A percentile compares a stretch with the other conserved stretches of the same genome.
phyloP scores from a whole-genome alignment of 306 rosid species.

The Dryas alaskensis region DNA sequence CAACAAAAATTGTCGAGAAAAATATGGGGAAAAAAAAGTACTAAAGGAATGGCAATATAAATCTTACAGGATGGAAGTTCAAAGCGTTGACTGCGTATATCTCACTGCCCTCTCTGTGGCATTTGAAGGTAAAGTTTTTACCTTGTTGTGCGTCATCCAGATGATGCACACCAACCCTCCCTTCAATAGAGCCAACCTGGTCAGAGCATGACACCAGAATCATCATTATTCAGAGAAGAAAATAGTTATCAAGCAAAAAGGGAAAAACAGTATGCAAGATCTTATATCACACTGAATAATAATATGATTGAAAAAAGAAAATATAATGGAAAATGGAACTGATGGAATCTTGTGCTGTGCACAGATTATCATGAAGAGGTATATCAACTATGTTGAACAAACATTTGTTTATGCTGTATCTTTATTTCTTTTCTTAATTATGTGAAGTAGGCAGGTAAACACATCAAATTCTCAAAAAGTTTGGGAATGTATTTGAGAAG shows the following conservation, averaged over 20 bases:
- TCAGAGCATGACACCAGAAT: slow-evolving; percentile 10
- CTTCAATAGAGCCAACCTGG: slow-evolving; percentile 94
- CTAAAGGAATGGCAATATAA: neutral
- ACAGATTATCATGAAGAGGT: no score
- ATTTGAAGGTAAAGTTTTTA: slow-evolving; percentile 91
- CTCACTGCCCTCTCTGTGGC: slow-evolving; percentile 72
- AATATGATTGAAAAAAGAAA: no score
- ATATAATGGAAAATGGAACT: no score
- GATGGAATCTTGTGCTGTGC: no score
- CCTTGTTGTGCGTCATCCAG: slow-evolving; percentile 67
- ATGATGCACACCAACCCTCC: slow-evolving; percentile 98
- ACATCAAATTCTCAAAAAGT: no score
- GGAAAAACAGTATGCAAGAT: neutral
- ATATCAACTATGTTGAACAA: no score
- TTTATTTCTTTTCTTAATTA: no score
- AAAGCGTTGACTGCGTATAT: slow-evolving; percentile 83
- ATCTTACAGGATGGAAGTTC: slow-evolving; percentile 82
- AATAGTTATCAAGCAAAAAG: neutral
- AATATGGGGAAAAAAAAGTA: neutral
- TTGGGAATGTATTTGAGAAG: no score
- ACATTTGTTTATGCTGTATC: no score
- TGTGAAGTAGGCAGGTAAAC: no score
- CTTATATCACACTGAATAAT: no score
- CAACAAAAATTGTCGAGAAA: no score
- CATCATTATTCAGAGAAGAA: neutral